Evolutionary conservation across 2,329 filamentous ascomycete genomes (phyloP), one percentile per base, ranked within the genome.

Genomic region (Colletotrichum sp.): DNA sequence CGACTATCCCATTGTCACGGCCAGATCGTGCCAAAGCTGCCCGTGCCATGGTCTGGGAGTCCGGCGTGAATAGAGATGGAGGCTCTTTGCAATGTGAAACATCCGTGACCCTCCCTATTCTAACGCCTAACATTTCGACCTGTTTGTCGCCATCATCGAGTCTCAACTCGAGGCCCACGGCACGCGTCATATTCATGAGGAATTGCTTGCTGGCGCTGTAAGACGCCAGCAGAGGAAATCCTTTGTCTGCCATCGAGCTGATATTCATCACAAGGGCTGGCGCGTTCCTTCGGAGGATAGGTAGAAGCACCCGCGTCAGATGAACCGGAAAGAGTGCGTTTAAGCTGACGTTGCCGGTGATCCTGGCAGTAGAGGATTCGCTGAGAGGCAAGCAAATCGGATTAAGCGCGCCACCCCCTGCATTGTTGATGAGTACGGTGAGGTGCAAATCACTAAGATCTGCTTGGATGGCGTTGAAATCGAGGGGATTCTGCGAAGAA

Each of bases 201-300:
- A 52, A 52, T 13, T 52, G 43, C 43, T 52, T 52, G 43, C 43
- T 52, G 43, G 43, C 43, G 43, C 43, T 52, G n/a, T 52, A 52
- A 52, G 43, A 52, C n/a, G 43, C n/a, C 4, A 52, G 43, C 43
- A 52, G 10, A 7, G 43, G 43, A 12, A 52, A 52, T 52, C 43
- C 43, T 21, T 52, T n/a, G 43, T 52, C 43, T 52, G 43, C 43
- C 43, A 52, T 52, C 6, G 43, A 52, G 43, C n/a, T 52, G 43
- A 52, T 21, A 21, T 52, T 52, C n/a, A 52, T 52, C 43, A 52
- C 43, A n/a, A 52, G n/a, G 43, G 43, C 43, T 52, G 43, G 43
- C 43, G 43, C 43, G n/a, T 52, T 52, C 10, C n/a, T 12, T 1
- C 6, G n/a, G n/a, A 52, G 43, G 10, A 7, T 52, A 12, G 43